phyloP scores from a whole-genome alignment of 2,329 filamentous ascomycete genomes.

The Aspergillus viridinutans region DNA sequence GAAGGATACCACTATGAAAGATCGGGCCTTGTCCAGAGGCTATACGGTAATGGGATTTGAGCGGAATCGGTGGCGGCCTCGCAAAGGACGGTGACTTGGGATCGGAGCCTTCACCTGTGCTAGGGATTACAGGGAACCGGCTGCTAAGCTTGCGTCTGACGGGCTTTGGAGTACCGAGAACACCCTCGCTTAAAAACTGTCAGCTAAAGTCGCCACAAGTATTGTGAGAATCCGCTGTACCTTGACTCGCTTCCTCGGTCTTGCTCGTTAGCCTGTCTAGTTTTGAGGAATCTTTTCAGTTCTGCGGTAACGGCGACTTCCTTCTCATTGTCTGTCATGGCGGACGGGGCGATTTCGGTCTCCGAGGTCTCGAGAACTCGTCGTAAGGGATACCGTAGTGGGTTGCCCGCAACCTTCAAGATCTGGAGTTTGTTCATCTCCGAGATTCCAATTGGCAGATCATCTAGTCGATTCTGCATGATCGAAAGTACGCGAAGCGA shows the following conservation, averaged over 20 bases:
- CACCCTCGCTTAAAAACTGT: constrained; percentile 58
- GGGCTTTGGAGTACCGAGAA: constrained; percentile 71
- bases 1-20: constrained; percentile 45
- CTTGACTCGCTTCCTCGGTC: constrained; percentile 46
- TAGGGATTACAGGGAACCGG: constrained; percentile 56
- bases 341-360: constrained; percentile 55
- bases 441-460: constrained; percentile 76
- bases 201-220: background rate
- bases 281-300: constrained; percentile 56
- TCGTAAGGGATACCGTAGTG: constrained; percentile 72
- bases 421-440: constrained; percentile 88
- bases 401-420: constrained; percentile 85
- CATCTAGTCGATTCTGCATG: constrained; percentile 79
- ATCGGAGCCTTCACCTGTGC: constrained; percentile 59
- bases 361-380: constrained; percentile 64
- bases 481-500: constrained; percentile 87
- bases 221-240: constrained; percentile 17
- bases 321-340: constrained; percentile 56
- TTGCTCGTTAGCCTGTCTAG: constrained; percentile 41
- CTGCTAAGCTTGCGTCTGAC: constrained; percentile 53
- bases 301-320: constrained; percentile 58
- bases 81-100: constrained; percentile 63
- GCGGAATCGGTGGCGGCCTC: constrained; percentile 72
- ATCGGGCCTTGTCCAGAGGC: constrained; percentile 39
- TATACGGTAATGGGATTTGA: constrained; percentile 71